phyloP scores from a whole-genome alignment of 2,329 filamentous ascomycete genomes.

The Fusarium sp. region DNA sequence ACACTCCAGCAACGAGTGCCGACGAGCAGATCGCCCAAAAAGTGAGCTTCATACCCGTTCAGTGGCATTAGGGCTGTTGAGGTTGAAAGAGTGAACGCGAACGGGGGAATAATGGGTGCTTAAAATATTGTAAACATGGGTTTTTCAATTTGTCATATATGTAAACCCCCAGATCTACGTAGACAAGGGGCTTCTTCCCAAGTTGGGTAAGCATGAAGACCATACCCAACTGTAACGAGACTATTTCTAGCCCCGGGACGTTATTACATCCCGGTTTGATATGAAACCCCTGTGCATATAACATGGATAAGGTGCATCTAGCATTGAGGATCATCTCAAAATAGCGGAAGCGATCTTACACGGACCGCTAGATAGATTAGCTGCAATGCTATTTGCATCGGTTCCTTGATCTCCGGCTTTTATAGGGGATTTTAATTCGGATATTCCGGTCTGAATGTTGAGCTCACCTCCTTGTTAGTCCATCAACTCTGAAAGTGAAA shows the following conservation, averaged over 20 bases:
- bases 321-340: slow-evolving; percentile 33
- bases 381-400: slow-evolving; percentile 16
- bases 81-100: background rate
- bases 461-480: slow-evolving; percentile 7
- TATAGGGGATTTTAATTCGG: slow-evolving; percentile 18
- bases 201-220: slow-evolving; percentile 20
- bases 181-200: slow-evolving; percentile 17
- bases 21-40: slow-evolving; percentile 35
- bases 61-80: slow-evolving; percentile 31
- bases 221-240: slow-evolving; percentile 28
- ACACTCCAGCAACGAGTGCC: slow-evolving; percentile 28
- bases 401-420: slow-evolving; percentile 1
- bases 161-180: slow-evolving; percentile 20
- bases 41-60: slow-evolving; percentile 37
- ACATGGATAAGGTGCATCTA: slow-evolving; percentile 13
- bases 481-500: slow-evolving; percentile 4
- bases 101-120: background rate
- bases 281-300: slow-evolving; percentile 7
- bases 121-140: slow-evolving; percentile 2
- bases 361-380: slow-evolving; percentile 1
- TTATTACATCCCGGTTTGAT: slow-evolving; percentile 20
- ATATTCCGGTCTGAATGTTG: slow-evolving; percentile 21
- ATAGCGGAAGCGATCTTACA: slow-evolving; percentile 25
- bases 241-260: slow-evolving; percentile 17
- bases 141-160: slow-evolving; percentile 13